phyloP scores from a whole-genome alignment of 169 alveolate genomes.

The Eimeria acervulina region DNA sequence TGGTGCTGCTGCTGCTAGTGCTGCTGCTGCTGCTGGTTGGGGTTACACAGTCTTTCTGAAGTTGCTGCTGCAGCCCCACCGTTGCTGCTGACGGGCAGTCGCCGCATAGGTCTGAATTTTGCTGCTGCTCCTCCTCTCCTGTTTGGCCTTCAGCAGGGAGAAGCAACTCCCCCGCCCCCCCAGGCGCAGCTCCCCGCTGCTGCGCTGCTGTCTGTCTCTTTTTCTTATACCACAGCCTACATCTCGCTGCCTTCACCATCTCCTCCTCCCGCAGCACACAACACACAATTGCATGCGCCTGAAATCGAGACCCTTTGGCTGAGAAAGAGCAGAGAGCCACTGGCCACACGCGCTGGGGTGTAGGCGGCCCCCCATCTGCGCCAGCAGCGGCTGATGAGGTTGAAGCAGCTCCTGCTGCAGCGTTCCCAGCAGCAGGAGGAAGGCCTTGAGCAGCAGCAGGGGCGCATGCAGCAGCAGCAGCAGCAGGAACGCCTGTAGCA shows the following conservation, averaged over 20 bases:
- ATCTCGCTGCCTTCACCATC: constrained; percentile 25
- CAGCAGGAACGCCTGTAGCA: not conserved
- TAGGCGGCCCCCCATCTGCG: not conserved
- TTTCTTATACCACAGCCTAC: constrained; percentile 29
- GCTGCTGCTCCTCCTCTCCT: constrained; percentile 56
- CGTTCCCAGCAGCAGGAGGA: not conserved
- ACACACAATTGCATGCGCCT: constrained; percentile 29
- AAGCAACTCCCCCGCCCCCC: not conserved
- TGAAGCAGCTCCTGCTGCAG: not conserved
- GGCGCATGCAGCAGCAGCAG: not conserved
- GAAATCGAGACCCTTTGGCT: constrained; percentile 29
- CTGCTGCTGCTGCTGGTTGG: constrained; percentile 17
- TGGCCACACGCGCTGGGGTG: constrained; percentile 60
- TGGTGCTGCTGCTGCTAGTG: not conserved
- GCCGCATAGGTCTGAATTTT: not conserved
- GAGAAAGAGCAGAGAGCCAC: constrained; percentile 46
- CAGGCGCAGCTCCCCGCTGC: constrained; percentile 23
- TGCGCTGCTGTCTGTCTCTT: constrained; percentile 23
- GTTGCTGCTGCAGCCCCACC: not conserved
- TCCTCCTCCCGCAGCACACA: constrained; percentile 53
- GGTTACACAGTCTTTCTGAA: not conserved
- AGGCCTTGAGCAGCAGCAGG: not conserved
- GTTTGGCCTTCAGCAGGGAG: not conserved
- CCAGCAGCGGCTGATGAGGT: constrained; percentile 18
- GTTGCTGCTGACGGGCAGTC: not conserved